Base-by-base conservation (phyloP, 345 rosid genomes). In the Garcia nutans region DNA sequence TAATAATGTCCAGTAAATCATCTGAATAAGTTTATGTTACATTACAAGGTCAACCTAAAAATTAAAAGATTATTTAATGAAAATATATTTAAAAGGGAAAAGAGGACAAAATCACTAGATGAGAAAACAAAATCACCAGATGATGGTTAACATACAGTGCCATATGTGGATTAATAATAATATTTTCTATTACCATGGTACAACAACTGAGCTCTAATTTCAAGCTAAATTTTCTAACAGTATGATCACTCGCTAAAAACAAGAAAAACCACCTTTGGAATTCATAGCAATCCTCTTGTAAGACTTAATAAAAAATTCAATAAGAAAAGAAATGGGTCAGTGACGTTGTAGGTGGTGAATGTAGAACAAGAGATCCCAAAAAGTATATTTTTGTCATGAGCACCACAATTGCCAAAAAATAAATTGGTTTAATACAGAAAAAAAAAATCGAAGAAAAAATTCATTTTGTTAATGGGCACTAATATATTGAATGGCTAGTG, bases 1-100 rank as follows among this genome's bases (percentile, higher is more conserved):
- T 96, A 78, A 74, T 70, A 69, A 76, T 74, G 61, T 41, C 58
- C 64, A 80, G 69, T 71, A 2, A 76, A 70, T 31, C 19, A 62
- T 54, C 20, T 54, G 33, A 70, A 50, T 15, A 68, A 50, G 8
- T 49, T 49, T 49, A 68, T 13, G 6, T 17, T 17, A 16, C 16
- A 54, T 15, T 13, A 17, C 5, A 3, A 54, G 57, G n/a, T 17
- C 58, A 54, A 17, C 8, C 58, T 8, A 54, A 19, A 54, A n/a
- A 54, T 7, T 49, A 2, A 64, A 31, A 31, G 65, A 60, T 24
- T 60, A 60, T 66, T 65, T 3, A 65, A 1, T 65, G 9, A 28
- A 50, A 24, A 4, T 47, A 41, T n/a, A 45, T 10, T 8, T 44
- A n/a, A 44, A 17, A 37, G n/a, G 42, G n/a, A 44, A 15, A 67